Evolutionary conservation across 2,329 filamentous ascomycete genomes (phyloP), one percentile per base, ranked within the genome.

Genomic region (Cercospora citrullina): DNA sequence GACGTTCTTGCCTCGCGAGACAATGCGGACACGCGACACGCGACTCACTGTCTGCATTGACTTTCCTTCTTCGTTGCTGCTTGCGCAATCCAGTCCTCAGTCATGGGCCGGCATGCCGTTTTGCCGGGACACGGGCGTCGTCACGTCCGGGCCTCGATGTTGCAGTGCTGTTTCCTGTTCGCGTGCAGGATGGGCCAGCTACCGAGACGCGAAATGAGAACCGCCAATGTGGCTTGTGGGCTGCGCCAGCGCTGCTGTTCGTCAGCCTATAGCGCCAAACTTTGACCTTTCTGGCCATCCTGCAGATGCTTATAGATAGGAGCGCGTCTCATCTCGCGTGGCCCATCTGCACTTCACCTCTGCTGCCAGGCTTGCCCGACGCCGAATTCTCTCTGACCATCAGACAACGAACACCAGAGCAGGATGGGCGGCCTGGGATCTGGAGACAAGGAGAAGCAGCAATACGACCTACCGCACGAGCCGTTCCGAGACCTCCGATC

Each of bases 401-500:
- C 48, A 23, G 18, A 26, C 12, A 63, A 18, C 21, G n/a, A 9
- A 55, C 53, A 3, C 53, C 42, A 57, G 23, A 21, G 21, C 42
- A 31, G 10, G 26, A 68, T 68, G 66, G 57, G 21, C 18, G 31
- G 26, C 21, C 21, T 55, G 5, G 48, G 60, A 21, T 57, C 36
- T 10, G 66, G 60, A 26, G 57, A 63, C 45, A 63, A 63, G 36
- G 61, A 67, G 65, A 65, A 65, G 45, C 31, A 42, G 26, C 39
- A 16, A 26, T 16, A 58, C 45, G 36, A 58, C 51, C 42, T 36
- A 26, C 23, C 63, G 31, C 64, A 59, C 14, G 55, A 62, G 60
- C 62, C 39, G 48, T 66, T 36, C 55, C 28, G 42, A n/a, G 63
- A 65, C 48, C 55, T 64, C 23, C 66, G 66, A 39, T 65, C 66